These are phyloP conservation scores for Colletotrichum costaricense DNA, from an alignment of 2,329 filamentous ascomycete species.

Conservation along the genomic window DNA sequence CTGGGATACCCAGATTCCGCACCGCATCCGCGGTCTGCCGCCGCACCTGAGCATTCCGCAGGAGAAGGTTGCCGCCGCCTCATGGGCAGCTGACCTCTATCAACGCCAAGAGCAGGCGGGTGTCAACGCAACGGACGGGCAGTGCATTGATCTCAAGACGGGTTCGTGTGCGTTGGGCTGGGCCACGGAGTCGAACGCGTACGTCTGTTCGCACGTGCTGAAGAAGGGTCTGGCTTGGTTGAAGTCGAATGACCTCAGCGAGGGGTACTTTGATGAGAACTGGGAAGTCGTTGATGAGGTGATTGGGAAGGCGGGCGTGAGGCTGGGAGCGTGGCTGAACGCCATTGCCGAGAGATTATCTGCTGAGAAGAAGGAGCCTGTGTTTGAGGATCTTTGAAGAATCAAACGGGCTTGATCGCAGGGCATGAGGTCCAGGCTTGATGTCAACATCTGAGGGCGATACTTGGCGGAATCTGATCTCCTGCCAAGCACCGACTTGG, in stretches of 20 bases:
- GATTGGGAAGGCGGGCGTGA: conserved; percentile 29
- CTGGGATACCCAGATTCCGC: conserved; percentile 36
- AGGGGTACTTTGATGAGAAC: conserved; percentile 31
- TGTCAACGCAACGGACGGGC: conserved; percentile 6
- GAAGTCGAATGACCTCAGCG: conserved; percentile 26
- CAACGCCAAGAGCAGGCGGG: conserved; percentile 11
- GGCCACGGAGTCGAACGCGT: conserved; percentile 30
- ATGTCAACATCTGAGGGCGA: neutral
- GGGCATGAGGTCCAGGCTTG: neutral
- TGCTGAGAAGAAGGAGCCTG: neutral
- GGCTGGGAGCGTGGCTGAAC: conserved; percentile 33
- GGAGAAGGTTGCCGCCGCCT: conserved; percentile 28
- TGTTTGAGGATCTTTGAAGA: conserved; percentile 22
- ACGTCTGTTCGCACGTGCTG: conserved; percentile 32
- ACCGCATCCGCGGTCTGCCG: conserved; percentile 31
- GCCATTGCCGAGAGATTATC: conserved; percentile 24
- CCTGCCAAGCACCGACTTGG: conserved; percentile 1
- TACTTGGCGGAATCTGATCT: neutral
- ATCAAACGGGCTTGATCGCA: conserved; percentile 2
- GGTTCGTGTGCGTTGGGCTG: conserved; percentile 15
- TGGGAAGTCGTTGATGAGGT: conserved; percentile 34
- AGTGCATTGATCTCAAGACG: conserved; percentile 27
- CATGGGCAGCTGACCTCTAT: conserved; percentile 27
- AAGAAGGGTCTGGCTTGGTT: conserved; percentile 19
- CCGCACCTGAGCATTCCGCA: conserved; percentile 19